Base-by-base conservation (phyloP, 2,329 filamentous ascomycete genomes). In the Immersiporthe knoxdaviesiana region DNA sequence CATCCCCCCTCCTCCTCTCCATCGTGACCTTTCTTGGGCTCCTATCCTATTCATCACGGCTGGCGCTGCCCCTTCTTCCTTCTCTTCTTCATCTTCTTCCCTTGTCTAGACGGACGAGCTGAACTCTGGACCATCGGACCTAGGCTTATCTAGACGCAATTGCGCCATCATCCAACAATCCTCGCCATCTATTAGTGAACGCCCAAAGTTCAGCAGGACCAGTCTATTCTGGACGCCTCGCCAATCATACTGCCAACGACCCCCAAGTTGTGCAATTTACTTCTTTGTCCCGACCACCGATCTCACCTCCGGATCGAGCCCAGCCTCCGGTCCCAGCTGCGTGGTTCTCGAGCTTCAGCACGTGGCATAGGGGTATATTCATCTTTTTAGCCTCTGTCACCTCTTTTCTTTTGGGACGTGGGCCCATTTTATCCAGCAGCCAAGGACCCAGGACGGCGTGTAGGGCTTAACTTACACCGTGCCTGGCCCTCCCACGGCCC, bases 91-190 rank as follows among this genome's bases (percentile, higher is more conserved):
- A n/a, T n/a, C n/a, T 47, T n/a, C 18, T 47, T 44, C 44, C 54
- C 61, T 54, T 60, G 27, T 14, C 21, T 47, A 47, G 44, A 47
- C 52, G 56, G 32, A 65, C 52, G 60, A 71, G 64, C 50, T 59
- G 61, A 59, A 44, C 37, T n/a, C 60, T 63, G 60, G 47, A n/a
- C 32, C 8, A 11, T 52, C 8, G 27, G 50, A 44, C 39, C 59
- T 39, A 44, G 41, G 60, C 52, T 65, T 56, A n/a, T 63, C 47
- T 37, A 50, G 16, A 62, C 64, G 32, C 16, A 24, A 71, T 71
- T 71, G 70, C 70, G 70, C 65, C 70, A 71, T 71, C 59, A 32
- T 30, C 70, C 67, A 67, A 64, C 61, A 32, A 67, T 39, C 24
- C 70, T 67, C 67, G 64, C 70, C 70, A 71, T 71, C 50, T 61